Base-by-base conservation (phyloP, 441 rosid species). In the Pelargonium fulgidum region DNA sequence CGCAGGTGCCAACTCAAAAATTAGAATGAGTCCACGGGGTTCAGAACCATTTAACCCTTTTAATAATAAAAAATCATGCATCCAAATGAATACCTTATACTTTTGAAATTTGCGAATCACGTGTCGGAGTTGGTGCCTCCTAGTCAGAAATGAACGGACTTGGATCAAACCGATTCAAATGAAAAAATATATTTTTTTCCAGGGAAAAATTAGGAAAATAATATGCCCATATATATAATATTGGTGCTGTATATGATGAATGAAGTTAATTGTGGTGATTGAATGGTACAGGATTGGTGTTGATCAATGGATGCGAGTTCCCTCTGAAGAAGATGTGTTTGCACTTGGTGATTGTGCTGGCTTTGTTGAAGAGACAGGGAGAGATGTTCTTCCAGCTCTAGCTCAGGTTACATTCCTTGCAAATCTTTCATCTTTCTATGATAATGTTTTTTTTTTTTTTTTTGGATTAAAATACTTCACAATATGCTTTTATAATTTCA, bases 321-420 rank as follows among this genome's bases (percentile, higher is more conserved):
- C 97, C 22, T 84, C 91, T 0, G 84, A 79, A 52, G 84, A 87
- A 76, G 99, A 93, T 76, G 96, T 89, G 75, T 91, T 86, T 78
- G 97, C 93, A 3, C 77, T 93, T 11, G 99, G 97, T 68, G 99
- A 93, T 50, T 91, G 92, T 80, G 91, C 95, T 3, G 97, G 97
- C 47, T 93, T 87, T 76, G 91, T 93, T 61, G 89, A 86, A 77
- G 79, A 85, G 58, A 91, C 96, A 22, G 91, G 96, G 44, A 86
- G 80, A 81, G 85, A 88, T 4, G 93, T 91, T 71, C 97, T 93
- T 62, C 99, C 96, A 5, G 95, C 96, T 73, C 81, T 91, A 65
- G 96, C 97, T 73, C 98, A 90, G 89, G 95, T 91, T 61, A 76
- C 26, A 62, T 2, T 24, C 29, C n/a, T 44, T n/a, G 2, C 54